Base-by-base conservation (phyloP, 768 basidiomycete genomes). In the Lentinula boryana region DNA sequence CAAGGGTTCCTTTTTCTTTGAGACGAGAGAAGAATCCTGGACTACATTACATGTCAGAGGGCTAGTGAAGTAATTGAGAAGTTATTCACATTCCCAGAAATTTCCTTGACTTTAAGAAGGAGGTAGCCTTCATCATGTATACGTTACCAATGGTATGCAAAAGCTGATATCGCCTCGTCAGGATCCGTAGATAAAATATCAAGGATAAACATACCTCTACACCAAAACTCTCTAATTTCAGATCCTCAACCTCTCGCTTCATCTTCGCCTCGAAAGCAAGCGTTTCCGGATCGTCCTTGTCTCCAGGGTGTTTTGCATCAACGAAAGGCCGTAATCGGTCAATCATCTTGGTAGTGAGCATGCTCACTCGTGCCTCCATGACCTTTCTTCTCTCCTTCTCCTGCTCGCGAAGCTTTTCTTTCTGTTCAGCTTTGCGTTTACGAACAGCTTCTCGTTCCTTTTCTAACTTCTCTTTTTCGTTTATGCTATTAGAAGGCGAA, bases 211-310 rank as follows among this genome's bases (percentile, higher is more conserved):
- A 33, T 66, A 92, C 89, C 85, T 98, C 96, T 23, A 98, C 87
- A 52, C 97, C 97, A 72, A 99, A 99, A 65, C 92, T 95, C 78
- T 99, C 96, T 57, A 98, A 74, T 77, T 98, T 98, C 66, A 99
- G 70, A 75, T 99, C 97, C 60, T 96, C 94, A 1, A 91, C 93
- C 72, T 99, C 97, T 32, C 83, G 76, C 68, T 74, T 80, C 71
- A 96, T 91, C 71, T 80, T 85, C 56, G 80, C 78, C 72, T 91
- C 87, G 68, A 94, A 99, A 15, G 81, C 78, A 53, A 72, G 73
- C 10, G 92, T 93, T 78, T 98, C 97, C 0, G 87, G 77, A 67
- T 98, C 97, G 56, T 84, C 88, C 69, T 81, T 83, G 2, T 79
- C 87, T 10, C 91, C 91, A 2, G 94, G 94, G 54, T 84, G 77